These are phyloP conservation scores for Fomitopsis pulvina DNA, from an alignment of 768 basidiomycete genomes.

Conservation along the genomic window DNA sequence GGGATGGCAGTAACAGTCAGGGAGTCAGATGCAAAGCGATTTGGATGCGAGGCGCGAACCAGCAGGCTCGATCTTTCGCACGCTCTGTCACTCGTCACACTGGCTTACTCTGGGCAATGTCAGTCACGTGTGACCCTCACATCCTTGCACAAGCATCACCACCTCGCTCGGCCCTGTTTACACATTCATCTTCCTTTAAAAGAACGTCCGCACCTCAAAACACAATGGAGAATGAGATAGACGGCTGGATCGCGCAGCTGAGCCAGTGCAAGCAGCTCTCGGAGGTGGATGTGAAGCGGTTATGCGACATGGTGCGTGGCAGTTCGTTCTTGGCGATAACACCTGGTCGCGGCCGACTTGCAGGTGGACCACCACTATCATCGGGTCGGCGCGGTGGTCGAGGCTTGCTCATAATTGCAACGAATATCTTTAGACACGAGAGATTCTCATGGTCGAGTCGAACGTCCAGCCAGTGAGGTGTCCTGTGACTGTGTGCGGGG, in stretches of 20 bases:
- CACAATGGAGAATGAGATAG: slow-evolving; percentile 68
- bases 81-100: slow-evolving; percentile 9
- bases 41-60: neutral
- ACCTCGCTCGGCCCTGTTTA: slow-evolving; percentile 12
- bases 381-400: slow-evolving; percentile 5
- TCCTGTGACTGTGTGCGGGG: slow-evolving; percentile 98
- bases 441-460: slow-evolving; percentile 98
- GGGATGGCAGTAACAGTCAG: slow-evolving; percentile 1
- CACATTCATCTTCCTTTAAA: slow-evolving; percentile 4
- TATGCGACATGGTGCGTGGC: slow-evolving; percentile 92
- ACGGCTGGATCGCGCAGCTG: slow-evolving; percentile 95
- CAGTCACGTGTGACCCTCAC: slow-evolving; percentile 7
- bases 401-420: slow-evolving; percentile 6
- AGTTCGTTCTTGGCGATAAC: slow-evolving; percentile 21
- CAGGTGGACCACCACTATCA: neutral
- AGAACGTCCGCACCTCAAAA: slow-evolving; percentile 7
- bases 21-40: slow-evolving; percentile 2
- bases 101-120: neutral
- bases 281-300: slow-evolving; percentile 92
- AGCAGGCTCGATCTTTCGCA: slow-evolving; percentile 2
- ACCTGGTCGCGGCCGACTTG: slow-evolving; percentile 16
- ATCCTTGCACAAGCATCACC: slow-evolving; percentile 19
- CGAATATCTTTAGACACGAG: slow-evolving; percentile 65
- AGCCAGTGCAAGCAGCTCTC: slow-evolving; percentile 95
- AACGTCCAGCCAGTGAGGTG: slow-evolving; percentile 98